These are phyloP conservation scores for Eimeria nieschulzi DNA, from an alignment of 169 alveolate species.

Conservation along the genomic window DNA sequence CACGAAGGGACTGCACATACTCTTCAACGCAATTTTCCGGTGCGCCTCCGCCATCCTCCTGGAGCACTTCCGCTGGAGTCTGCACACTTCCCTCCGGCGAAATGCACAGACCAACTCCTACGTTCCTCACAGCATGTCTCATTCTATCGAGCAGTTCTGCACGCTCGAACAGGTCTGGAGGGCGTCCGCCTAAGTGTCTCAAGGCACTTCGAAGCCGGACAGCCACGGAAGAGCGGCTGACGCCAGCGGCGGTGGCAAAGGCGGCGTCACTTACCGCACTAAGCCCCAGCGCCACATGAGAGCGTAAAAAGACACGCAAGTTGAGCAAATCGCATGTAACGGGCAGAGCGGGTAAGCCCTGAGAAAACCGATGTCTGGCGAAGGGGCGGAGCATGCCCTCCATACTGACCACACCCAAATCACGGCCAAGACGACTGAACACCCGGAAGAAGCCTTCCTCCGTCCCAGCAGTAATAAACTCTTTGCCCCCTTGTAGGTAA, in stretches of 20 bases:
- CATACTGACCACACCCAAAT: conserved; percentile 57
- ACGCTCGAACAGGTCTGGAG: conserved; percentile 28
- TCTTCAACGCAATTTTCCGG: conserved; percentile 61
- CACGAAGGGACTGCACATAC: conserved; percentile 73
- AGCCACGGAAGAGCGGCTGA: conserved; percentile 52
- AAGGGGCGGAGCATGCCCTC: conserved; percentile 63
- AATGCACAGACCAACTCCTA: conserved; percentile 25
- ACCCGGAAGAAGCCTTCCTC: conserved; percentile 69
- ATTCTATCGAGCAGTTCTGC: conserved; percentile 46
- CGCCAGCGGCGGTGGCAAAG: conserved; percentile 64
- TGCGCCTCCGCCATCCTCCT: conserved; percentile 45
- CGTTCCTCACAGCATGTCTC: conserved; percentile 41
- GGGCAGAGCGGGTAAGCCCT: conserved; percentile 35
- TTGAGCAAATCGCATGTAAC: conserved; percentile 39
- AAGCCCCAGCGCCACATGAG: conserved; percentile 61
- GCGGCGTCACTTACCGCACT: conserved; percentile 69
- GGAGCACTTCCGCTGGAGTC: conserved; percentile 6
- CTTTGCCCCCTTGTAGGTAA: conserved; percentile 49
- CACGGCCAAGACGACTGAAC: conserved; percentile 62
- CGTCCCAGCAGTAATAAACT: conserved; percentile 68
- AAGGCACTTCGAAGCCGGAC: conserved; percentile 47
- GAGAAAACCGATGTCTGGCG: conserved; percentile 41
- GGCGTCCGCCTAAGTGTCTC: conserved; percentile 35
- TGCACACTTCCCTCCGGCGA: conserved; percentile 35
- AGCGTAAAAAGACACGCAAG: conserved; percentile 45